Evolutionary conservation across 768 basidiomycete genomes (phyloP), one percentile per base, ranked within the genome.

Genomic region (Phylloporus arenicola): DNA sequence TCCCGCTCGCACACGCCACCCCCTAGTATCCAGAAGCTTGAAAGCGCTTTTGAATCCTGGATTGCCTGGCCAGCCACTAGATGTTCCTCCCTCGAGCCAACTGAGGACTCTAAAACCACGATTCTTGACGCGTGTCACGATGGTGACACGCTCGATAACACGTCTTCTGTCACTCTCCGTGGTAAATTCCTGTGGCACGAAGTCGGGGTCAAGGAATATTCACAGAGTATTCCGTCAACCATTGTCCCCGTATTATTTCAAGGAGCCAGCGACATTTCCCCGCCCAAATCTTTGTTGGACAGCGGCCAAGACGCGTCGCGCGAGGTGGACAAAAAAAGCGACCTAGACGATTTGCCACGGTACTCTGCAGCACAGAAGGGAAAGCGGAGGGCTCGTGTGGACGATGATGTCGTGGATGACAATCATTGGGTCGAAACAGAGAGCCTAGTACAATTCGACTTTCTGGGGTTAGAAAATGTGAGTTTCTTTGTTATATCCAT

Each of bases 181-280:
- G 49, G 44, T 27, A 37, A 38, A 24, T 48, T 49, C 10, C 45
- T 43, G 48, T 50, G 55, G 48, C 55, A 46, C 33, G 33, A 42
- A 27, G 24, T 43, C 4, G 45, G 12, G 1, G 25, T 33, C 16
- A n/a, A 48, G 40, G 39, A 42, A 39, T 17, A 6, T 6, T 19
- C 27, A 11, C 50, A 37, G 13, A 50, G 1, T 6, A 46, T 68
- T 12, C 64, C 64, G 5, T 19, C 51, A 6, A 45, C 31, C 3
- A 52, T 64, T 27, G 24, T 44, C 19, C 60, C 64, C 6, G 46
- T 14, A 1, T 47, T 64, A 9, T 47, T 68, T 38, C 56, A 59
- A 34, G 40, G 29, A 0, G n/a, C 37, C 13, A 9, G 12, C 24
- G 17, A 44, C 13, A 16, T 55, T 3, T 46, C 52, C n/a, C 34